Evolutionary conservation across 805 yeast genomes (phyloP), one percentile per base, ranked within the genome.

Genomic region (Isabelozyma rhagii): DNA sequence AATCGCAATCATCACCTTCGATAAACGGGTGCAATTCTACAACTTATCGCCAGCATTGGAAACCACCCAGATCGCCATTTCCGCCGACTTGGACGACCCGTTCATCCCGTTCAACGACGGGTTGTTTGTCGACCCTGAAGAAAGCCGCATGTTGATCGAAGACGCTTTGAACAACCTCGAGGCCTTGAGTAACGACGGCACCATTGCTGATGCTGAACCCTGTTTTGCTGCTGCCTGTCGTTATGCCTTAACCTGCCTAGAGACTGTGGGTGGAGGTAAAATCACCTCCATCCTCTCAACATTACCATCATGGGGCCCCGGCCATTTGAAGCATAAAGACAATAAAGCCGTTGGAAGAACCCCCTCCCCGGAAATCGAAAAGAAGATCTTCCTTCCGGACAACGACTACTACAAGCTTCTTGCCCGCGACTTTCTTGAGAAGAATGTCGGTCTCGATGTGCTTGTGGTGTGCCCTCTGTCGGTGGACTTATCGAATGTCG

Each of bases 251-350:
- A 61, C 80, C 47, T 84, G 90, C 6, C 71, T 91, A 27, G 77
- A 77, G 42, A 67, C 71, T 18, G 77, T 77, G 34, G 96, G 94
- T 8, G 94, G 94, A 53, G 99, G 98, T 51, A 88, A 92, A 57
- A 83, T 93, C 34, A 79, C 86, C 18, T 78, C 88, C 0, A 66
- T 87, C 4, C 68, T 92, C 41, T 77, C 89, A 2, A 70, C 84
- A 1, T 65, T 90, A 39, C 97, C 99, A 6, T 78, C 89, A 0
- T 78, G 83, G 78, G 97, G 96, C 0, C 85, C 90, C 0, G 97
- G 97, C 4, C 73, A 78, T 8, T 74, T 86, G 47, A 69, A 72
- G n/a, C 69, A 67, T 48, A 81, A 77, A 56, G 71, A 71, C 21
- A 64, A 65, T 51, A 66, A 66, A 43, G 55, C 67, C 4, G 70